Base-by-base conservation (phyloP, 1,284 basidiomycete species). In the Ceratobasidium sp. region DNA sequence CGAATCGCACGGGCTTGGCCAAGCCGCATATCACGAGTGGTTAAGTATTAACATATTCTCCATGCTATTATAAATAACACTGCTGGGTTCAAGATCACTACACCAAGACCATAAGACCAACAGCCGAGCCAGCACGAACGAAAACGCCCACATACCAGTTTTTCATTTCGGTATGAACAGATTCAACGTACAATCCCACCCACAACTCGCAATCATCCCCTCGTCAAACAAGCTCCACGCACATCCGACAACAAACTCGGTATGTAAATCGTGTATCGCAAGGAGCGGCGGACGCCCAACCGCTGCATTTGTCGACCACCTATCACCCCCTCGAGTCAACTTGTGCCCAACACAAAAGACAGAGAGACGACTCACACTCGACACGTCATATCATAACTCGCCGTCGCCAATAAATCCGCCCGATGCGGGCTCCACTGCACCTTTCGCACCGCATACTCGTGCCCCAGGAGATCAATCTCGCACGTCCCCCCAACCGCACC, bases 301-400 rank as follows among this genome's bases (percentile, higher is more conserved):
- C 4, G 83, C 27, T n/a, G 88, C 86, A 63, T 81, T 85, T 27
- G 86, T 88, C 76, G 86, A 87, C 92, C 89, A 92, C 79, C 89
- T 94, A 78, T 29, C 72, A 58, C 29, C 53, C 27, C 29, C 24
- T 74, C 63, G 65, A 51, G 29, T 59, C 48, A 46, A 37, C 19
- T 31, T 41, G 24, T 54, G 63, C 43, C 76, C 39, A 43, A 43
- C 56, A 65, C 73, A 37, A 61, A 71, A 63, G 75, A 62, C 59
- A 31, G 19, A 22, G 43, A 43, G 22, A 41, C 27, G 7, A 87
- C 92, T 83, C 85, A 98, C 88, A 96, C 86, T 82, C 94, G 86
- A 81, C 93, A 95, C 1, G 94, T 95, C 97, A 98, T 99, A 81
- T 99, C 97, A 82, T 98, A 99, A 77, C 92, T 92, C 24, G 92